Base-by-base conservation (phyloP, 2,329 filamentous ascomycete species). In the Aspergillus sp. region DNA sequence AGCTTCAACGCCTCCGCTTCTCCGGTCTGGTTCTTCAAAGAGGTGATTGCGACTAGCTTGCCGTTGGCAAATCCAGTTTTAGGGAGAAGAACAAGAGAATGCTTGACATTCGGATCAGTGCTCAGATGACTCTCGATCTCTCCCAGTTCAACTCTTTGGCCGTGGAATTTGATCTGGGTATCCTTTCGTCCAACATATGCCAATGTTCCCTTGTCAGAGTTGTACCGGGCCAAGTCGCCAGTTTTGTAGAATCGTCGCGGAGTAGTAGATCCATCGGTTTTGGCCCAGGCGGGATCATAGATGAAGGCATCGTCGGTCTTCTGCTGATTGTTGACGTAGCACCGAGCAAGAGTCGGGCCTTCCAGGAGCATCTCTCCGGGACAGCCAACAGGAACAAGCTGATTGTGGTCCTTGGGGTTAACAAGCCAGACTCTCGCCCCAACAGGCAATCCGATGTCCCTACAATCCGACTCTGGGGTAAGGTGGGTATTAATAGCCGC, bases 361-460 rank as follows among this genome's bases (percentile, higher is more conserved):
- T 72, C 67, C 2, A 73, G 51, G 3, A 70, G 35, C 0, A 73
- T 53, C 44, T 73, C 70, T 8, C 69, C 70, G 7, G 69, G 53
- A 2, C 61, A 62, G 5, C 69, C 68, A 8, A 69, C 44, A 1
- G 69, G 66, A 4, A 56, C 27, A 4, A 51, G 43, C 4, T 37
- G 35, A 5, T 42, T 30, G 6, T 37, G 37, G 29, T 51, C 30
- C 7, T 40, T 19, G 5, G 45, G 37, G n/a, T 47, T 40, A 3
- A 49, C 48, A 5, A 53, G 13, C 51, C 51, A 52, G 10, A 39
- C 35, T 4, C 37, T 39, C 10, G 42, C 43, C 9, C 44, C 43
- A 3, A 44, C 31, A 1, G 43, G 32, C 5, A 3, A 29, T 7
- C 51, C 49, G 10, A 50, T 46, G 31, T 40, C 19, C 9, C 19